Conservation (phyloP, 352 stramenopile species). For the Pythium myriotylum region DNA sequence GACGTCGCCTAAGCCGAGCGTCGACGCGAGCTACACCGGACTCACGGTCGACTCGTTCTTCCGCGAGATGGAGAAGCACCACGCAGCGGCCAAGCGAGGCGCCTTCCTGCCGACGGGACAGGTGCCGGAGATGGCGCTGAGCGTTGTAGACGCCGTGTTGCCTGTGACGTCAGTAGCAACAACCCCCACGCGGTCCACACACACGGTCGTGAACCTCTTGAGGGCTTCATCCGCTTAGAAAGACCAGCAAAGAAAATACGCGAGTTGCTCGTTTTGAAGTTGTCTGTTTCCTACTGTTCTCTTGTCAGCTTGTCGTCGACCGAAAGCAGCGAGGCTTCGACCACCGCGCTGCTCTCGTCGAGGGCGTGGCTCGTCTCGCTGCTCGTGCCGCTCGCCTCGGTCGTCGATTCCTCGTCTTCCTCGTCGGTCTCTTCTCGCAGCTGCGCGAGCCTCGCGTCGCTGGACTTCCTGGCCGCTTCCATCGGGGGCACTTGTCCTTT, state of each 20-base stretch:
- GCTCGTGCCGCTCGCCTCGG: constrained; percentile 2
- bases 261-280: too few relatives aligned
- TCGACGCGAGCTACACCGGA: constrained; percentile 28
- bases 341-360: neutral
- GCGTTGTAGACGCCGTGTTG: constrained; percentile 45
- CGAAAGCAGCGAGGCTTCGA: constrained; percentile 14
- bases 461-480: too few relatives aligned
- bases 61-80: constrained; percentile 50
- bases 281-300: neutral
- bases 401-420: constrained; percentile 3
- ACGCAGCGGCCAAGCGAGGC: constrained; percentile 51
- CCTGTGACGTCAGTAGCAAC: constrained; percentile 8
- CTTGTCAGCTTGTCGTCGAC: constrained; percentile 5
- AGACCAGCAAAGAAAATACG: neutral
- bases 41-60: constrained; percentile 71
- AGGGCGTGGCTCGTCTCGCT: neutral
- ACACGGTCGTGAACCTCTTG: constrained; percentile 11
- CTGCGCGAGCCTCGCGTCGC: too few relatives aligned
- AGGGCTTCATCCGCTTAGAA: constrained; percentile 13
- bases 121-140: constrained; percentile 56
- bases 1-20: too few relatives aligned
- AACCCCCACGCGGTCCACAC: neutral
- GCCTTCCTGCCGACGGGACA: constrained; percentile 44
- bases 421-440: constrained; percentile 7
- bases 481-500: constrained; percentile 15